Evolutionary conservation across 2,329 filamentous ascomycete genomes (phyloP).

Genomic region (Penicillium verrucosum): DNA sequence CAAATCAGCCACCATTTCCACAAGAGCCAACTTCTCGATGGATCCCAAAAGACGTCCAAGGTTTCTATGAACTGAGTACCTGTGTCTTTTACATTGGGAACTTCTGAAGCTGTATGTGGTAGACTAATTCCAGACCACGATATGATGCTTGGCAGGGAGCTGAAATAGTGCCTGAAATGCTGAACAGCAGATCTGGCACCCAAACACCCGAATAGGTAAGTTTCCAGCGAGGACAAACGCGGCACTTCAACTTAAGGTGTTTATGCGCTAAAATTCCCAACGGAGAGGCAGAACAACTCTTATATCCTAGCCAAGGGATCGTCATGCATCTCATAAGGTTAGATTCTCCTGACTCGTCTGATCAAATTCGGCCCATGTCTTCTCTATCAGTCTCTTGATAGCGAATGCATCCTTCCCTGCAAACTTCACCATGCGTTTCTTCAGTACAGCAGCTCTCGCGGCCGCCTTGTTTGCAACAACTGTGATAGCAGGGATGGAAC

Average conservation of each 20-base stretch:
- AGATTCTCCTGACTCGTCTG: not conserved
- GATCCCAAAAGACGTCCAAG: not conserved
- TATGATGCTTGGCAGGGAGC: not conserved
- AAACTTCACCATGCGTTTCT: conserved; percentile 9
- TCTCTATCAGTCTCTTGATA: not conserved
- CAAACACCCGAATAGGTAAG: not conserved
- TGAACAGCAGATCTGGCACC: not conserved
- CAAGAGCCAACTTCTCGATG: not conserved
- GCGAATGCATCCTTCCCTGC: conserved; percentile 2
- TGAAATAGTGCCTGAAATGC: not conserved
- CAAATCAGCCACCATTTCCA: not conserved
- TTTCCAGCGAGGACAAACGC: not conserved
- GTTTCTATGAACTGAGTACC: not conserved
- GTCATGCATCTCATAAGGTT: not conserved
- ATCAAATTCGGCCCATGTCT: not conserved
- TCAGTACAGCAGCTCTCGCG: conserved; percentile 1
- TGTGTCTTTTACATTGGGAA: not conserved
- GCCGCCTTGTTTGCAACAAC: conserved; percentile 7
- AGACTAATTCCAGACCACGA: not conserved
- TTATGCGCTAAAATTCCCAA: conserved; percentile 2
- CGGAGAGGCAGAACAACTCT: not conserved
- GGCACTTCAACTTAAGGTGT: not conserved
- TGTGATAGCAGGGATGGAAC: conserved; percentile 10
- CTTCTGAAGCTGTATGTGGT: not conserved
- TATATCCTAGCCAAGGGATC: not conserved